Evolutionary conservation across 768 basidiomycete genomes (phyloP).

Genomic region (Mycena sanguinolenta): DNA sequence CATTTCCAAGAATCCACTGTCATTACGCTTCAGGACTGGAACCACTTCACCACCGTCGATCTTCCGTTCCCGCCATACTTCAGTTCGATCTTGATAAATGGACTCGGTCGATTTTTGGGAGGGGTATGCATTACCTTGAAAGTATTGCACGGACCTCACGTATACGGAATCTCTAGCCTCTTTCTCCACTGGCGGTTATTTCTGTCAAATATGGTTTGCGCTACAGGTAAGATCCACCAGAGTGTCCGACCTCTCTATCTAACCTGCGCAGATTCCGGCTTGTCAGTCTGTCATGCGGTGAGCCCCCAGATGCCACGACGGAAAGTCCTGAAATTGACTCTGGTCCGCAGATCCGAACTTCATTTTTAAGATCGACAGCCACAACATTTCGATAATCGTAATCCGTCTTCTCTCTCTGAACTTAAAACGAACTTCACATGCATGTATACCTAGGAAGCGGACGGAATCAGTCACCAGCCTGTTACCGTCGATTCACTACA

Average conservation of each 20-base stretch:
- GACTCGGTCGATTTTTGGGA: slow-evolving; percentile 51
- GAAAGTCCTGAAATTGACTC: slow-evolving; percentile 40
- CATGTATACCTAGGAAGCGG: no score
- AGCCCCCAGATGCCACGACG: neutral
- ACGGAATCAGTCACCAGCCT: slow-evolving; percentile 49
- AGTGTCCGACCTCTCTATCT: neutral
- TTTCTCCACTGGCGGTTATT: slow-evolving; percentile 3
- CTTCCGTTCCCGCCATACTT: slow-evolving; percentile 39
- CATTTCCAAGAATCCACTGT: no score
- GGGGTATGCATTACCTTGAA: slow-evolving; percentile 43
- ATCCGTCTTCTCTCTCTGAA: no score
- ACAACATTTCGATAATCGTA: slow-evolving; percentile 54
- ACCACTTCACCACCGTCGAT: slow-evolving; percentile 20
- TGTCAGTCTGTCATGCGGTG: neutral
- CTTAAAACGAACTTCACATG: no score
- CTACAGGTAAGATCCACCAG: neutral
- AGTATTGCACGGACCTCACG: neutral
- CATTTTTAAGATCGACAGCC: slow-evolving; percentile 51
- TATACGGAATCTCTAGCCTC: neutral
- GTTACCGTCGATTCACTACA: slow-evolving; percentile 49
- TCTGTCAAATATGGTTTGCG: neutral
- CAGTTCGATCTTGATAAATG: slow-evolving; percentile 52
- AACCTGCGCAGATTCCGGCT: slow-evolving; percentile 5
- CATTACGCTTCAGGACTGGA: neutral
- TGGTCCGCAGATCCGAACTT: slow-evolving; percentile 45